Percentiles rank a stretch among this genome's conserved stretches.
Evolutionary conservation across 23 red algal genomes (phyloP).

Genomic region (Chondrus crispus): DNA sequence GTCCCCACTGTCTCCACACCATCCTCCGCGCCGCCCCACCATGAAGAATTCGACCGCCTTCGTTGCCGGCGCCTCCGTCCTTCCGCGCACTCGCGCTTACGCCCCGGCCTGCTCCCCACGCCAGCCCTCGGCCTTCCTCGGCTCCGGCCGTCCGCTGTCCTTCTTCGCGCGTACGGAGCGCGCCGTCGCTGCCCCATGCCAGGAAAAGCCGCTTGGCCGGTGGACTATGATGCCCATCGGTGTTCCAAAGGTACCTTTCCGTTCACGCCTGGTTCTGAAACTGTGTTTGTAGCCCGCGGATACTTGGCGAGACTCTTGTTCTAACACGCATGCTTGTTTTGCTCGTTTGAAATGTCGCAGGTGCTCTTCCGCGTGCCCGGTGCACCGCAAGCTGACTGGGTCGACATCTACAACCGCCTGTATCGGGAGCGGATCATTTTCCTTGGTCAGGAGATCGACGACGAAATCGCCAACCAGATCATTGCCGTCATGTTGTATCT

Average conservation of each 20-base stretch:
- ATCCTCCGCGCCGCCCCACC: too few species aligned
- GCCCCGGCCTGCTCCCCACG: background rate
- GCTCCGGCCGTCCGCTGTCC: background rate
- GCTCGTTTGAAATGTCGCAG: background rate
- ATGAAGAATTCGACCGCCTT: too few species aligned
- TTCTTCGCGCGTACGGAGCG: conserved; percentile 39
- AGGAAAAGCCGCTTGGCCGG: too few species aligned
- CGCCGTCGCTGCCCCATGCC: too few species aligned
- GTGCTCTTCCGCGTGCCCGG: conserved; percentile 99
- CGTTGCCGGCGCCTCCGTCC: too few species aligned
- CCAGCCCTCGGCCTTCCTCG: conserved; percentile 19
- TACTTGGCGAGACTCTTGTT: background rate
- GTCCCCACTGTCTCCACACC: too few species aligned
- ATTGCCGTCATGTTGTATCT: conserved; percentile 99
- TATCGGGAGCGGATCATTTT: conserved; percentile 99
- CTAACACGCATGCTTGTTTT: background rate
- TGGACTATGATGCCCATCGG: conserved; percentile 99
- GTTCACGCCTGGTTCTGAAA: background rate
- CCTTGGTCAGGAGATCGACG: conserved; percentile 96
- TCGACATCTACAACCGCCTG: conserved; percentile 99
- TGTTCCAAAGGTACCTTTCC: conserved; percentile 85
- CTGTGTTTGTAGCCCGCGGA: background rate
- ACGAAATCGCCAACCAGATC: conserved; percentile 99
- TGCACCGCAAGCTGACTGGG: conserved; percentile 93
- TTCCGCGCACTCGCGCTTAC: too few species aligned